phyloP scores from a whole-genome alignment of 129 eudicot species.

The Mikania micrantha region DNA sequence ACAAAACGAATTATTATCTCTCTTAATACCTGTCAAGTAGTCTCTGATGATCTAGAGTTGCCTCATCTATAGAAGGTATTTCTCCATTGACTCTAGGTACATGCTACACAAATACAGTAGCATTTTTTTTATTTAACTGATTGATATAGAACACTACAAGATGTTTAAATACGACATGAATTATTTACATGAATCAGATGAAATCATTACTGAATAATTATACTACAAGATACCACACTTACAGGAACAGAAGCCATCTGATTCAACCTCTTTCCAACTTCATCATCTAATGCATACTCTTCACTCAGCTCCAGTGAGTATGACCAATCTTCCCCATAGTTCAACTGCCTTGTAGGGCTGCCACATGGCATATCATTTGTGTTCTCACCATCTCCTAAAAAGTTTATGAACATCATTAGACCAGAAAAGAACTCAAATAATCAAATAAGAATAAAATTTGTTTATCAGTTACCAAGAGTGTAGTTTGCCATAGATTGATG shows the following conservation, averaged over 20 bases:
- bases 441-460: not conserved
- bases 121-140: not conserved
- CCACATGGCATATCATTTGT: constrained; percentile 42
- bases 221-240: constrained; percentile 28
- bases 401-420: constrained; percentile 14
- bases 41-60: constrained; percentile 83
- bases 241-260: constrained; percentile 86
- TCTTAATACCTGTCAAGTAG: constrained; percentile 64
- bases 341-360: constrained; percentile 50
- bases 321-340: constrained; percentile 48
- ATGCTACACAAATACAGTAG: constrained; percentile 54
- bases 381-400: constrained; percentile 47
- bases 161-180: not conserved
- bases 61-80: constrained; percentile 81
- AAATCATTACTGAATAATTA: not conserved
- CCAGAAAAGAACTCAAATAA: constrained; percentile 10
- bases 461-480: constrained; percentile 43
- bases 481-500: constrained; percentile 50
- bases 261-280: constrained; percentile 74
- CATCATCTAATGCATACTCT: constrained; percentile 68
- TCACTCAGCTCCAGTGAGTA: constrained; percentile 56
- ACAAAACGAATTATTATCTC: not conserved
- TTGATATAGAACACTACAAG: not conserved
- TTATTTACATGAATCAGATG: not conserved
- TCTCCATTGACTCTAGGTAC: constrained; percentile 81